These are phyloP conservation scores for Globisporangium rhizosaccharum DNA, from an alignment of 352 stramenopile genomes.

Conservation along the genomic window DNA sequence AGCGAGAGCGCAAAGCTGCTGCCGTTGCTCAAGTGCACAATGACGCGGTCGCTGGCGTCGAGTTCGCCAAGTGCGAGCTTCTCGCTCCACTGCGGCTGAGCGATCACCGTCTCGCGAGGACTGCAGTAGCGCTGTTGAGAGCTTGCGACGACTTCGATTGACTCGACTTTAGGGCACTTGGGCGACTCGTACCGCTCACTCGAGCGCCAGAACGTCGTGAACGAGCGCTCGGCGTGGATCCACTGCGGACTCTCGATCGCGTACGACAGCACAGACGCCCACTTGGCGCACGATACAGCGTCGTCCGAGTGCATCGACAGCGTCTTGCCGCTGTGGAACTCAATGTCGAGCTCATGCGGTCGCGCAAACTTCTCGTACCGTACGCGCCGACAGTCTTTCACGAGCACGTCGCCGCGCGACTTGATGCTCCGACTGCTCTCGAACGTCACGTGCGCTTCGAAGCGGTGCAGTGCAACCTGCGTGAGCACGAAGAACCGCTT, in stretches of 20 bases:
- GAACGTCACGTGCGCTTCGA: slow-evolving; percentile 21
- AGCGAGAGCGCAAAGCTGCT: slow-evolving; percentile 26
- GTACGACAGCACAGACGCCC: slow-evolving; percentile 29
- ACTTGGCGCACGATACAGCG: slow-evolving; percentile 29
- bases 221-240: slow-evolving; percentile 25
- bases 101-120: not conserved
- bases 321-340: slow-evolving; percentile 24
- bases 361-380: slow-evolving; percentile 33
- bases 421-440: slow-evolving; percentile 16
- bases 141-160: slow-evolving; percentile 5
- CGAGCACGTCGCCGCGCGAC: slow-evolving; percentile 18
- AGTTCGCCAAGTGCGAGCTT: slow-evolving; percentile 26
- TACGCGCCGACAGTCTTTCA: slow-evolving; percentile 26
- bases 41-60: slow-evolving; percentile 11
- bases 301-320: slow-evolving; percentile 24
- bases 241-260: slow-evolving; percentile 38
- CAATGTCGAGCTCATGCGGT: slow-evolving; percentile 33
- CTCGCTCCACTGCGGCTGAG: slow-evolving; percentile 21
- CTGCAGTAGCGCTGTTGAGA: not conserved
- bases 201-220: slow-evolving; percentile 32
- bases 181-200: slow-evolving; percentile 25
- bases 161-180: slow-evolving; percentile 22
- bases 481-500: slow-evolving; percentile 44
- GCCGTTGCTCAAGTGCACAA: slow-evolving; percentile 22
- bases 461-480: slow-evolving; percentile 34